phyloP scores from a whole-genome alignment of 768 basidiomycete genomes.

The Tricholoma bakamatsutake region DNA sequence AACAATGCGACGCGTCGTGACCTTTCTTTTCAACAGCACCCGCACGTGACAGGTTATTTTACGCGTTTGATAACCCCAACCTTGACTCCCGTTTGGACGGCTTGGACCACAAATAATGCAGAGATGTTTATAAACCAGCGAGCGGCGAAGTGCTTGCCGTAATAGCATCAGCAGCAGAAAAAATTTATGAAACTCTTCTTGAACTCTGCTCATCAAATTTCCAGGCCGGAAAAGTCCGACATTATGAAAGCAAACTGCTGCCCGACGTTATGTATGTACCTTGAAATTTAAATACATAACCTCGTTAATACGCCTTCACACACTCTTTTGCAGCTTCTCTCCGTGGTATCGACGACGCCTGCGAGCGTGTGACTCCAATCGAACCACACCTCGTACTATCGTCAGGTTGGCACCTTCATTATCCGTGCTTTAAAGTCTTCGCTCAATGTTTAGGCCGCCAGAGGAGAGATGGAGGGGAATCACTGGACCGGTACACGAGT shows the following conservation, averaged over 20 bases:
- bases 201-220: neutral
- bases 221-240: neutral
- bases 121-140: neutral
- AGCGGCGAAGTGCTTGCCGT: neutral
- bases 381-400: neutral
- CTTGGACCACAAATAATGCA: neutral
- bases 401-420: neutral
- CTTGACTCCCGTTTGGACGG: neutral
- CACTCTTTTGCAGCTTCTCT: neutral
- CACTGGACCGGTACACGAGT: slow-evolving; percentile 18
- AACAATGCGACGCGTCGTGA: slow-evolving; percentile 3
- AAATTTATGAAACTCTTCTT: neutral
- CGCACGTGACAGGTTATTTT: neutral
- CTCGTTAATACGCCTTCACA: neutral
- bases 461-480: slow-evolving; percentile 5
- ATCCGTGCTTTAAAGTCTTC: neutral
- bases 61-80: neutral
- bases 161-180: neutral
- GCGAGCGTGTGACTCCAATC: neutral
- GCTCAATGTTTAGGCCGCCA: neutral
- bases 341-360: neutral
- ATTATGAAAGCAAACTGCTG: too few species aligned
- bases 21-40: neutral
- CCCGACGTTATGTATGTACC: too few species aligned
- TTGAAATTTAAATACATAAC: neutral